Percentiles rank a stretch among this genome's conserved stretches.
Evolutionary conservation across 176 grass and related monocot species (phyloP).

Genomic region (Phoenix dactylifera): DNA sequence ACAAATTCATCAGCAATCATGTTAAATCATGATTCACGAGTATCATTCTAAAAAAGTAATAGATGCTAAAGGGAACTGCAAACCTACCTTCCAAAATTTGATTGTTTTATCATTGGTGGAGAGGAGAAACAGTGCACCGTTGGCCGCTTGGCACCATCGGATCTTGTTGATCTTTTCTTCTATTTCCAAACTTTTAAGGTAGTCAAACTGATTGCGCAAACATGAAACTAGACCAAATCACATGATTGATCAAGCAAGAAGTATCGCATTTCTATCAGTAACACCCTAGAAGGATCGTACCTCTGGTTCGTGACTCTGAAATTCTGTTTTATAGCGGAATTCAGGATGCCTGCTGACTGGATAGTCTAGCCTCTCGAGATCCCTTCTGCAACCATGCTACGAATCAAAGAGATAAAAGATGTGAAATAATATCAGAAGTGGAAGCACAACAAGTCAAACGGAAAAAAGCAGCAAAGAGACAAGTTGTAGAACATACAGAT

Average conservation of each 20-base stretch:
- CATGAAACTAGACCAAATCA: constrained; percentile 28
- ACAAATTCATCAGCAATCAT: not conserved
- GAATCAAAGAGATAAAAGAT: constrained; percentile 24
- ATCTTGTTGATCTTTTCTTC: constrained; percentile 22
- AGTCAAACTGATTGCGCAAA: constrained; percentile 18
- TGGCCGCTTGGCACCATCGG: constrained; percentile 14
- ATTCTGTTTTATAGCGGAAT: constrained; percentile 95
- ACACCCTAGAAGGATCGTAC: constrained; percentile 33
- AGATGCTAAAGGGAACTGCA: not conserved
- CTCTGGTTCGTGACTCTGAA: constrained; percentile 99
- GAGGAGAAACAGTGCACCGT: constrained; percentile 7
- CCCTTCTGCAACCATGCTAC: constrained; percentile 58
- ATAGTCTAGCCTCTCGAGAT: constrained; percentile 78
- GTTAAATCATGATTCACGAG: too few species aligned
- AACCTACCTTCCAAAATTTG: constrained; percentile 15
- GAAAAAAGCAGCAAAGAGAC: not conserved
- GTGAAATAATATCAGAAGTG: not conserved
- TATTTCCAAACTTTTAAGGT: constrained; percentile 22
- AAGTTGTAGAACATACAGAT: constrained; percentile 49
- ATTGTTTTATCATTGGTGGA: constrained; percentile 22
- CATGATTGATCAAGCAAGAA: constrained; percentile 12
- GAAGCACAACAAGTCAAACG: not conserved
- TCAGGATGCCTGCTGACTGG: constrained; percentile 68
- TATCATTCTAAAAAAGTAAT: too few species aligned
- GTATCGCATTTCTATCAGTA: not conserved